Evolutionary conservation across 441 rosid genomes (phyloP).

Genomic region (Eutrema salsugineum): DNA sequence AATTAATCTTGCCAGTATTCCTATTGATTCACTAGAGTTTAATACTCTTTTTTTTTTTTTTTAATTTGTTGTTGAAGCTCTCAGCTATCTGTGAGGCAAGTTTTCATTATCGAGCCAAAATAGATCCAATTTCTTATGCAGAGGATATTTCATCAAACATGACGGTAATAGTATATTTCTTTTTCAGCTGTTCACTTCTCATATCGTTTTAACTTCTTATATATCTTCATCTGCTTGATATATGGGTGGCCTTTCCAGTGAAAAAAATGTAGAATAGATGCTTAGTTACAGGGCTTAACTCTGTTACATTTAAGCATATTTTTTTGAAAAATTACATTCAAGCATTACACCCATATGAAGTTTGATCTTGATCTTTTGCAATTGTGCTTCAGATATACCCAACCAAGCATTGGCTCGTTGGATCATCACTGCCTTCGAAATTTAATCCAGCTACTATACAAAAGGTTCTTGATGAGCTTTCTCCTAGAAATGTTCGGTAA

Average conservation of each 20-base stretch:
- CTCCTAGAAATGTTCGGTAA: conserved; percentile 65
- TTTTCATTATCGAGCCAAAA: conserved; percentile 82
- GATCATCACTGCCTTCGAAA: conserved; percentile 68
- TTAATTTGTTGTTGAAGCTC: conserved; percentile 59
- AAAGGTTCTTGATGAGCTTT: conserved; percentile 57
- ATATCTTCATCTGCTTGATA: not conserved
- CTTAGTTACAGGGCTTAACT: not conserved
- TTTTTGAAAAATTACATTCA: too few species aligned
- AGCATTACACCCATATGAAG: not conserved
- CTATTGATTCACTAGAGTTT: conserved; percentile 13
- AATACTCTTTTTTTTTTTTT: conserved; percentile 9
- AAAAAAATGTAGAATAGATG: not conserved
- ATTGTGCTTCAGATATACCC: conserved; percentile 56
- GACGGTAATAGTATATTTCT: conserved; percentile 46
- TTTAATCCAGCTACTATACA: conserved; percentile 58
- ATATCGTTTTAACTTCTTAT: not conserved
- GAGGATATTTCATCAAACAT: conserved; percentile 47
- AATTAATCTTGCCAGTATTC: not conserved
- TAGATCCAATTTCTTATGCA: conserved; percentile 53
- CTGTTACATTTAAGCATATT: too few species aligned
- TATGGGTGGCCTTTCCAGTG: not conserved
- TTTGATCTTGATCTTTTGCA: not conserved
- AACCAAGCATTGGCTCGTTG: conserved; percentile 81
- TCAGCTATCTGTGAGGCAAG: conserved; percentile 67
- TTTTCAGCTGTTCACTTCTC: not conserved